These are phyloP conservation scores for Boechera retrofracta DNA, from an alignment of 345 rosid species.

Conservation along the genomic window DNA sequence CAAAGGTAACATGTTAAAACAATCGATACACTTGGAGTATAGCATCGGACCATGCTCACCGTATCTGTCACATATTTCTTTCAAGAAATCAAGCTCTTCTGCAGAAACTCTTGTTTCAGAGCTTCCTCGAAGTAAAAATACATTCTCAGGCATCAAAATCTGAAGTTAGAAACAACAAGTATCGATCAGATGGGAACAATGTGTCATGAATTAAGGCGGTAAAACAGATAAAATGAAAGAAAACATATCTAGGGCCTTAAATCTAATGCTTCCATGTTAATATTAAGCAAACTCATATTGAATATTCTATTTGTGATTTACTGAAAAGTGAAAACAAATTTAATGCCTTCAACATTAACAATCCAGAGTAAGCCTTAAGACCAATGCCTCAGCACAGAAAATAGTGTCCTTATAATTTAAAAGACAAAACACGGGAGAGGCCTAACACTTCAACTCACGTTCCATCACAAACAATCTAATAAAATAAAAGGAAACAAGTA, in stretches of 20 bases:
- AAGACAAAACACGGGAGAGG: conserved; percentile 3
- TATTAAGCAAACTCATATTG: neutral
- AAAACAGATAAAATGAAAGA: neutral
- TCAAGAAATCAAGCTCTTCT: conserved; percentile 47
- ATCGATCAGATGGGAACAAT: conserved; percentile 13
- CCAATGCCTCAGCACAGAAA: neutral
- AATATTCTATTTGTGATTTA: neutral
- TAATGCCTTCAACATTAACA: neutral
- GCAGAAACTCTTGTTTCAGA: conserved; percentile 51
- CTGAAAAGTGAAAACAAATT: neutral
- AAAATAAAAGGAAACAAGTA: neutral
- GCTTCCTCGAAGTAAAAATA: conserved; percentile 55
- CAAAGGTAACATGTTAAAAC: conserved; percentile 50
- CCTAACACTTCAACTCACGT: neutral
- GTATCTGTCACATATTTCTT: conserved; percentile 51
- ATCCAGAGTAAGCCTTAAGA: neutral
- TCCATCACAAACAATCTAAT: neutral
- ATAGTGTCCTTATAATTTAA: neutral
- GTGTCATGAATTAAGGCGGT: neutral
- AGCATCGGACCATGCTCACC: conserved; percentile 44
- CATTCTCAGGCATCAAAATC: conserved; percentile 54
- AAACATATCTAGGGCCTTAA: neutral
- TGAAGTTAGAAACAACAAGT: conserved; percentile 25
- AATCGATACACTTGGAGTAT: conserved; percentile 47
- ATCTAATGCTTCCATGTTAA: neutral